Percentiles rank a stretch among this genome's conserved stretches.
phyloP scores from a whole-genome alignment of 176 grass and related monocot species.

The Hsuehochloa calcarea region DNA sequence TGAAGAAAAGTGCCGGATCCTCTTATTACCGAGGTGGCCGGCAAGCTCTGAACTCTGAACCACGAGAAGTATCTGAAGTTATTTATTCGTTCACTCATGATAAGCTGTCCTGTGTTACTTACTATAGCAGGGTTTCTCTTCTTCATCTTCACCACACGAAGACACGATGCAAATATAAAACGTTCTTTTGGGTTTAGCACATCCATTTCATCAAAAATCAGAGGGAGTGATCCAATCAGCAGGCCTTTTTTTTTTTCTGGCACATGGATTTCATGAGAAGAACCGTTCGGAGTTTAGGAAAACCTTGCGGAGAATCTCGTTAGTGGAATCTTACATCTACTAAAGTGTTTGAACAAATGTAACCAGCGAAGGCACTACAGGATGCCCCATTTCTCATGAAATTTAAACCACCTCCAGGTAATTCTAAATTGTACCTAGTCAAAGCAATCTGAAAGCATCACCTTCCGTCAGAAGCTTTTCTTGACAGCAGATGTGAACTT shows the following conservation, averaged over 20 bases:
- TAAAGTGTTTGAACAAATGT: background rate
- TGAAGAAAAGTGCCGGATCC: slow-evolving; percentile 5
- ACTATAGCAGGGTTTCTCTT: background rate
- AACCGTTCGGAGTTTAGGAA: background rate
- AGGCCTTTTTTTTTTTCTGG: background rate
- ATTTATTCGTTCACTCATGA: background rate
- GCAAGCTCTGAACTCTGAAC: background rate
- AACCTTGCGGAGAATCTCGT: slow-evolving; percentile 4
- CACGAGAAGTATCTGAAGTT: slow-evolving; percentile 20
- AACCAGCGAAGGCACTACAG: background rate
- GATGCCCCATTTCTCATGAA: background rate
- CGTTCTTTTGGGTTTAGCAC: background rate
- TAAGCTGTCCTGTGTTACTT: background rate
- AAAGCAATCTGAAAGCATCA: slow-evolving; percentile 8
- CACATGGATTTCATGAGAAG: background rate
- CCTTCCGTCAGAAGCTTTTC: background rate
- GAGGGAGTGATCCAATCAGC: background rate
- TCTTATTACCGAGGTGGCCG: background rate
- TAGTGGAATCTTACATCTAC: background rate
- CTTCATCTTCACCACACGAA: background rate
- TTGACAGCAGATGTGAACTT: background rate
- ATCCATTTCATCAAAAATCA: background rate
- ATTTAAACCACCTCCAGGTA: background rate
- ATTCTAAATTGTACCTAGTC: background rate
- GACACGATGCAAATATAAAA: background rate